Percentiles rank a stretch among this genome's conserved stretches.
Evolutionary conservation across 202 grass and related monocot genomes (phyloP).

Genomic region (Schoenoplectus triqueter): DNA sequence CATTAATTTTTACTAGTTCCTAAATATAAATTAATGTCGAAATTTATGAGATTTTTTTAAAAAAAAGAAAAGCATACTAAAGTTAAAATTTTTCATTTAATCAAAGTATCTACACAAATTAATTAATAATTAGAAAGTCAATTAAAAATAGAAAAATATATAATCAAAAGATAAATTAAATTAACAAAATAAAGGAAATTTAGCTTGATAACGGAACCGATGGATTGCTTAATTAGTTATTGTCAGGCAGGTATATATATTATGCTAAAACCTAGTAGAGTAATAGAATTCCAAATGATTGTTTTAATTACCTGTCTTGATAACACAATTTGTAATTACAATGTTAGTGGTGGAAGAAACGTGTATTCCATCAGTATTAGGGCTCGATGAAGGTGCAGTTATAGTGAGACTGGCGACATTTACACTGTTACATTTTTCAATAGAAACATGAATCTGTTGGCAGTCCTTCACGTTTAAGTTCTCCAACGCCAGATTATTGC

Average conservation of each 20-base stretch:
- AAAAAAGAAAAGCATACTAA: too few relatives aligned
- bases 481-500: slow-evolving; percentile 46
- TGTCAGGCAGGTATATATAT: background rate
- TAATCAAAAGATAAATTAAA: background rate
- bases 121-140: background rate
- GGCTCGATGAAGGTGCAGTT: slow-evolving; percentile 52
- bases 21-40: too few relatives aligned
- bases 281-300: background rate
- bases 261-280: background rate
- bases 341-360: slow-evolving; percentile 51
- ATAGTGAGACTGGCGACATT: slow-evolving; percentile 41
- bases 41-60: too few relatives aligned
- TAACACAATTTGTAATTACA: slow-evolving; percentile 47
- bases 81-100: background rate
- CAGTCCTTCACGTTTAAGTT: slow-evolving; percentile 54
- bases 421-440: slow-evolving; percentile 55
- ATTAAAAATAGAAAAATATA: background rate
- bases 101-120: background rate
- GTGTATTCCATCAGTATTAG: slow-evolving; percentile 84
- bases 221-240: background rate
- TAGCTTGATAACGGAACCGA: background rate
- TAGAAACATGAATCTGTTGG: slow-evolving; percentile 73
- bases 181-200: background rate
- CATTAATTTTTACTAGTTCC: too few relatives aligned
- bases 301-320: slow-evolving; percentile 55